Base-by-base conservation (phyloP, 768 basidiomycete genomes). In the Boletus bicolor region DNA sequence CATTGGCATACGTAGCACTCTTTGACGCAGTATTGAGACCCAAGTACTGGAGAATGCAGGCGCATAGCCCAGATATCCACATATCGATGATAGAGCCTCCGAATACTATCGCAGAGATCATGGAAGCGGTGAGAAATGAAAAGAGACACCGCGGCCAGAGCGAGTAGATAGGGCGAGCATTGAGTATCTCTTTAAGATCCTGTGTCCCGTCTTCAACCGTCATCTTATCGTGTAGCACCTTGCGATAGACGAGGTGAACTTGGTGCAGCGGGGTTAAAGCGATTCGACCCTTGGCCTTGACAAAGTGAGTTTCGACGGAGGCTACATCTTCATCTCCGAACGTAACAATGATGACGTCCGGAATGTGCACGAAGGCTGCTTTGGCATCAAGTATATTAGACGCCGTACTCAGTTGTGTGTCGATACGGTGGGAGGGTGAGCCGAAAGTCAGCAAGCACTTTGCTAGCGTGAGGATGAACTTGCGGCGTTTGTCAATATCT, bases 371-470 rank as follows among this genome's bases (percentile, higher is more conserved):
- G 65, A 96, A 92, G 65, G 87, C 85, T 52, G 89, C 88, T 61
- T 87, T 81, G 58, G 91, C 80, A 34, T 88, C 84, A 15, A 97
- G 81, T 54, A 91, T 87, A 11, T 80, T 75, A 7, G 93, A 87
- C 3, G 91, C 92, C 5, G 89, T 83, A 55, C 79, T 78, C 39
- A 98, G 81, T 68, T 95, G 93, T 1, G 91, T 86, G 73, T 96
- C 93, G 59, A 95, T 87, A 19, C 95, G 82, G 70, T 97, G 95
- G 21, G 92, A 93, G 2, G 93, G 93, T n/a, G 93, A 90, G 19
- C 94, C 94, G 68, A 91, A 95, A n/a, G 85, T 80, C 68, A 98
- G 82, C 55, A 98, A 79, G 11, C 91, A 90, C 68, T 91, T 89
- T 3, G 92, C 91, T 26, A 97, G 81, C 67, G 86, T 87, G 63